These are phyloP conservation scores for Crataegus laevigata DNA, from an alignment of 306 rosid species.

Conservation along the genomic window DNA sequence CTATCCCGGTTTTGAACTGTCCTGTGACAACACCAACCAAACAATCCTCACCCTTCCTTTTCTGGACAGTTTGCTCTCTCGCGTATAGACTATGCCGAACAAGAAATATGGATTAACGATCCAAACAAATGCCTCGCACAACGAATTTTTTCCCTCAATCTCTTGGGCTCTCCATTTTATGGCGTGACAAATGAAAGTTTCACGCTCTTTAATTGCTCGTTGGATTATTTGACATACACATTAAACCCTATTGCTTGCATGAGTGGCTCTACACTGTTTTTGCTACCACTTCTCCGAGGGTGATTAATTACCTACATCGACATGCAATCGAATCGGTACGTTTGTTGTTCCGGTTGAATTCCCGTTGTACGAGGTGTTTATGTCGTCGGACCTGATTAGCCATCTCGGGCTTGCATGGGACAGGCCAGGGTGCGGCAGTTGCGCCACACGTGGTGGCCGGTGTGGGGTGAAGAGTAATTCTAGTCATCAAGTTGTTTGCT, in stretches of 20 bases:
- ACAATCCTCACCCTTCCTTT: slow-evolving; percentile 45
- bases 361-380: slow-evolving; percentile 10
- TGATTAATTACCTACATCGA: neutral
- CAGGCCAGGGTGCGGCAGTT: slow-evolving; percentile 48
- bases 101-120: slow-evolving; percentile 58
- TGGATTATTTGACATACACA: slow-evolving; percentile 12
- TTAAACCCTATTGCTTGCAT: slow-evolving; percentile 52
- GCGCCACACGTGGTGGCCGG: slow-evolving; percentile 44
- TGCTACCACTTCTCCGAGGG: slow-evolving; percentile 38
- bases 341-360: slow-evolving; percentile 41
- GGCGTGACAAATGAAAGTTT: slow-evolving; percentile 31
- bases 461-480: slow-evolving; percentile 39
- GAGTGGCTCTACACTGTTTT: slow-evolving; percentile 32
- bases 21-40: slow-evolving; percentile 30
- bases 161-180: slow-evolving; percentile 43
- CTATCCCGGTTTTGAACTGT: slow-evolving; percentile 44
- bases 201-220: slow-evolving; percentile 61
- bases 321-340: slow-evolving; percentile 18
- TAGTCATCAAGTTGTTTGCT: slow-evolving; percentile 35
- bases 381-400: slow-evolving; percentile 33
- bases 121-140: slow-evolving; percentile 58
- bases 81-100: slow-evolving; percentile 44
- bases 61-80: slow-evolving; percentile 36
- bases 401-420: slow-evolving; percentile 51
- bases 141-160: slow-evolving; percentile 40